These are phyloP conservation scores for Pythium volutum DNA, from an alignment of 352 stramenopile genomes.

Conservation along the genomic window DNA sequence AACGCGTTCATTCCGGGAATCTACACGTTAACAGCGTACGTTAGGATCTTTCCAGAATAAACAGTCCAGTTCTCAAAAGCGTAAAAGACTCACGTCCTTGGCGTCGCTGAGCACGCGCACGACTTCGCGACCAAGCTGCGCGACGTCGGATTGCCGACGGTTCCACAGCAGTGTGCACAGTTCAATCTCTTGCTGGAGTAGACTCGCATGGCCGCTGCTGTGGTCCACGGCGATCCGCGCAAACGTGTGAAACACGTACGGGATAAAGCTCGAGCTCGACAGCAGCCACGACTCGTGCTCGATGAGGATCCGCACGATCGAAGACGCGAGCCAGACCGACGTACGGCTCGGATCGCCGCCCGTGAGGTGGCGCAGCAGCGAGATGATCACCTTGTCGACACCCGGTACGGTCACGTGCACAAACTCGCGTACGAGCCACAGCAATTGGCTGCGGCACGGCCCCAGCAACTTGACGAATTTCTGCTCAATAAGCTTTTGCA, in stretches of 20 bases:
- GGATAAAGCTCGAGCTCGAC: constrained; percentile 66
- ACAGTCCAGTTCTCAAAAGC: not conserved
- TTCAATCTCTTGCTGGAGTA: constrained; percentile 79
- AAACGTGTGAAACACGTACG: constrained; percentile 82
- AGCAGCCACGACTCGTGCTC: constrained; percentile 79
- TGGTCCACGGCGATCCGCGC: constrained; percentile 70
- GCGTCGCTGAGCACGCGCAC: constrained; percentile 77
- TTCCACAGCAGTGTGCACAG: constrained; percentile 76
- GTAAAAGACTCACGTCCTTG: constrained; percentile 54
- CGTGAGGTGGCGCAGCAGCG: constrained; percentile 68
- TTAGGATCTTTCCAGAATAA: not conserved
- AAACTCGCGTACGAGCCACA: constrained; percentile 78
- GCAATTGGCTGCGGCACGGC: constrained; percentile 66
- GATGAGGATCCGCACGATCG: constrained; percentile 72
- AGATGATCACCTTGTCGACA: constrained; percentile 74
- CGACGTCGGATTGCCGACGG: constrained; percentile 58
- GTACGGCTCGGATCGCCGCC: constrained; percentile 67
- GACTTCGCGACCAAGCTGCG: constrained; percentile 69
- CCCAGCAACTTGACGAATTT: constrained; percentile 82
- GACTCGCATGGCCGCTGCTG: constrained; percentile 43
- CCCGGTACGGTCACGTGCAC: constrained; percentile 68
- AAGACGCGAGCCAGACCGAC: constrained; percentile 73
- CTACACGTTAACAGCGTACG: constrained; percentile 26
- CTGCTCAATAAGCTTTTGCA: constrained; percentile 81
- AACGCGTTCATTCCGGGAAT: constrained; percentile 76